A percentile compares a stretch with the other conserved stretches of the same genome.
Conservation (phyloP, 2,329 filamentous ascomycete genomes). For the Colletotrichum truncatum region DNA sequence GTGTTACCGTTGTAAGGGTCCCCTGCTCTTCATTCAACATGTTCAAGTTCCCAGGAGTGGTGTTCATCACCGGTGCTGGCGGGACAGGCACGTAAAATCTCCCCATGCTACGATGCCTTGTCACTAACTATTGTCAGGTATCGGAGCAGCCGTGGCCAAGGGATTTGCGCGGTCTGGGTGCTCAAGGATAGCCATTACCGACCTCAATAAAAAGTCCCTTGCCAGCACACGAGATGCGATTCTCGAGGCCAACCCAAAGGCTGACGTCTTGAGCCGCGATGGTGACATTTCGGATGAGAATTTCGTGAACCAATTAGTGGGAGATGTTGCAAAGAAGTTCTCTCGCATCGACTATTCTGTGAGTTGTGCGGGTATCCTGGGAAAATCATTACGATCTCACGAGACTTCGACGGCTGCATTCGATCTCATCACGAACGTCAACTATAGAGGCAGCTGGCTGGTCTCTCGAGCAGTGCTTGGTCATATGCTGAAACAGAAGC, state of each 20-base stretch:
- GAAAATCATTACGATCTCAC: slow-evolving; percentile 48
- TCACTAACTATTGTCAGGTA: slow-evolving; percentile 49
- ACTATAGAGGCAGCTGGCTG: slow-evolving; percentile 62
- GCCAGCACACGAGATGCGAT: slow-evolving; percentile 45
- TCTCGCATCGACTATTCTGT: slow-evolving; percentile 64
- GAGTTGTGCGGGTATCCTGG: slow-evolving; percentile 63
- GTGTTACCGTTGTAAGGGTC: slow-evolving; percentile 41
- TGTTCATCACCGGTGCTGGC: slow-evolving; percentile 56
- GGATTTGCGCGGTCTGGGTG: slow-evolving; percentile 61
- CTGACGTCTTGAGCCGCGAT: slow-evolving; percentile 41
- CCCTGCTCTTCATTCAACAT: neutral
- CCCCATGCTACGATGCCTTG: neutral
- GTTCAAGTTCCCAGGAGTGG: slow-evolving; percentile 51
- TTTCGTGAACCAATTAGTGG: slow-evolving; percentile 50
- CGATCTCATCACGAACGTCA: slow-evolving; percentile 62
- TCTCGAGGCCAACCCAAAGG: slow-evolving; percentile 41
- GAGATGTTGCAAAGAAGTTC: slow-evolving; percentile 44
- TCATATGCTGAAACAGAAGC: slow-evolving; percentile 56
- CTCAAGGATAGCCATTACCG: slow-evolving; percentile 61
- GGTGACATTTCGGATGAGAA: slow-evolving; percentile 59
- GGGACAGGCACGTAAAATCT: slow-evolving; percentile 48
- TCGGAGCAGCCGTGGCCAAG: slow-evolving; percentile 61
- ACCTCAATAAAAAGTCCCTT: slow-evolving; percentile 54
- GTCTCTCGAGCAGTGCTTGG: slow-evolving; percentile 52
- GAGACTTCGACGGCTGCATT: slow-evolving; percentile 59